Conservation (phyloP, 2,329 filamentous ascomycete species). For the Pezicula radicicola region DNA sequence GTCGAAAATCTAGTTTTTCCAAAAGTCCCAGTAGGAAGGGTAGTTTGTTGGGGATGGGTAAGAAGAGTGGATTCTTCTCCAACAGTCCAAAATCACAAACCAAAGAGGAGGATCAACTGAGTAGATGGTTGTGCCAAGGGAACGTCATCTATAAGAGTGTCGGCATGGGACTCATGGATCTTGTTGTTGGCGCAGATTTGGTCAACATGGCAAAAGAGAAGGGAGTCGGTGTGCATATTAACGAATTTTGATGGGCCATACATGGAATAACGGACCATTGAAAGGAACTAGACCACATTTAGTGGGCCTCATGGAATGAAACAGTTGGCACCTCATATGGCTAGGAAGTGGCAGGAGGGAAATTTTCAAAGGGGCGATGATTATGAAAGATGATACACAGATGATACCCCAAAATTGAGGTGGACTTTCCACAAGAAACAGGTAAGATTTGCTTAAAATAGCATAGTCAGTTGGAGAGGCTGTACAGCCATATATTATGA, state of each 20-base stretch:
- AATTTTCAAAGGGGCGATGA: no score
- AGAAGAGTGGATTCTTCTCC: conserved; percentile 6
- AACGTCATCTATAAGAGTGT: conserved; percentile 70
- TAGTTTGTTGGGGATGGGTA: conserved; percentile 9
- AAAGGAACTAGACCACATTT: no score
- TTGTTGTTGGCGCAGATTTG: conserved; percentile 58
- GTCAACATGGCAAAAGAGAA: conserved; percentile 52
- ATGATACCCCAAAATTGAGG: no score
- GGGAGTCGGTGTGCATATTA: conserved; percentile 50
- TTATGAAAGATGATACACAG: no score
- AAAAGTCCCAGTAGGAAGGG: conserved; percentile 10
- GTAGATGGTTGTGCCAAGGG: conserved; percentile 55
- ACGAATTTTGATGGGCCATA: conserved; percentile 41
- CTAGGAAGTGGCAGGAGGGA: no score
- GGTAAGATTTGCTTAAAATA: no score
- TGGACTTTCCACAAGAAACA: no score
- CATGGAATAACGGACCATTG: no score
- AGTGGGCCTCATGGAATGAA: no score
- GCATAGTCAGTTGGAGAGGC: no score
- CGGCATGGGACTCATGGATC: conserved; percentile 63
- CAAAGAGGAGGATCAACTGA: conserved; percentile 45
- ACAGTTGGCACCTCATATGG: no score
- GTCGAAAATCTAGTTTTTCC: conserved; percentile 18
- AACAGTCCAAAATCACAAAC: conserved; percentile 14
- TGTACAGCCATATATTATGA: no score